Percentiles rank a stretch among this genome's conserved stretches.
phyloP scores from a whole-genome alignment of 768 basidiomycete genomes.

The Pleurotus sapidus region DNA sequence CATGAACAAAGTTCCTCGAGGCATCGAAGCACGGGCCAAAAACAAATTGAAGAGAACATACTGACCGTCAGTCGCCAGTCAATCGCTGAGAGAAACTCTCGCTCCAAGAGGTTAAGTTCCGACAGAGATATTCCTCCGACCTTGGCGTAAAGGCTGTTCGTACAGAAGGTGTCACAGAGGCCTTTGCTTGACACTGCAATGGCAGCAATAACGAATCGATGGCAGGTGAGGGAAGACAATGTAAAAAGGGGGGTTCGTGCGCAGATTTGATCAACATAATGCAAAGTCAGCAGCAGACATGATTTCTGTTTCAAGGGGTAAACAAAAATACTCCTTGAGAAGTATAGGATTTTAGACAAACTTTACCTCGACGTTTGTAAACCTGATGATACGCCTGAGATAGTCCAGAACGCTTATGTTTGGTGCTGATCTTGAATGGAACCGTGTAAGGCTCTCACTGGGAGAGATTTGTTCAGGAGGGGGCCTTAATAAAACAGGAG shows the following conservation, averaged over 20 bases:
- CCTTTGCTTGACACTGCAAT: slow-evolving; percentile 93
- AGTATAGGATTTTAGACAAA: slow-evolving; percentile 10
- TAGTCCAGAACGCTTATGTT: slow-evolving; percentile 90
- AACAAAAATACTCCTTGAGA: slow-evolving; percentile 3
- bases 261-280: slow-evolving; percentile 95
- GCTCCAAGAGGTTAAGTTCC: slow-evolving; percentile 93
- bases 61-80: slow-evolving; percentile 95
- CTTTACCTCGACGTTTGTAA: slow-evolving; percentile 92
- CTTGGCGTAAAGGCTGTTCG: slow-evolving; percentile 91
- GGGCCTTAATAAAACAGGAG: slow-evolving; percentile 13
- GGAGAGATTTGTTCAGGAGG: slow-evolving; percentile 14
- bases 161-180: slow-evolving; percentile 93
- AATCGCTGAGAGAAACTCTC: slow-evolving; percentile 88
- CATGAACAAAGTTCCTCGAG: slow-evolving; percentile 8
- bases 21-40: neutral
- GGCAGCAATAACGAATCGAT: slow-evolving; percentile 95
- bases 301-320: slow-evolving; percentile 48
- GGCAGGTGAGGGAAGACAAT: slow-evolving; percentile 92
- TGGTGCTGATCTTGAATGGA: slow-evolving; percentile 92
- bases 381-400: slow-evolving; percentile 88
- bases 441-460: slow-evolving; percentile 90
- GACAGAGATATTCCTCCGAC: slow-evolving; percentile 91
- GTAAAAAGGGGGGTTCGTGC: slow-evolving; percentile 85
- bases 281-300: slow-evolving; percentile 77
- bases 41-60: slow-evolving; percentile 24